phyloP scores from a whole-genome alignment of 768 basidiomycete species.

The Leccinum broughii region DNA sequence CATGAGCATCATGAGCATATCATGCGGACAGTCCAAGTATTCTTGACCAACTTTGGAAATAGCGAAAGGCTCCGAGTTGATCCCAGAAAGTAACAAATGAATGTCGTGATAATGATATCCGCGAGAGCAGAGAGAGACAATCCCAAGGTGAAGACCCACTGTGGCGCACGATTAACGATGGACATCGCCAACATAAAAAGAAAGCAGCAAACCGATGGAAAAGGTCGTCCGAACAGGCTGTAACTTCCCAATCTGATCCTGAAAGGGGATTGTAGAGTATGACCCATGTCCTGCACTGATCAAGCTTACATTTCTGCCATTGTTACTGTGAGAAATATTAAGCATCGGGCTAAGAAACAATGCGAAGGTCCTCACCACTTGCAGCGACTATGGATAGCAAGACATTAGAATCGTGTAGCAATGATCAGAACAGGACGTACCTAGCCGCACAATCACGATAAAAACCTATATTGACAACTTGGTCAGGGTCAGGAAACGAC shows the following conservation, averaged over 20 bases:
- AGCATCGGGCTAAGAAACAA: neutral
- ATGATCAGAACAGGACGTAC: slow-evolving; percentile 7
- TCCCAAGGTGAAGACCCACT: slow-evolving; percentile 51
- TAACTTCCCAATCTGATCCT: slow-evolving; percentile 20
- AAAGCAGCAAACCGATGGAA: slow-evolving; percentile 11
- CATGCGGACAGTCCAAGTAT: neutral
- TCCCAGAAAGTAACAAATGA: slow-evolving; percentile 43
- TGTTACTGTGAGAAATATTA: slow-evolving; percentile 17
- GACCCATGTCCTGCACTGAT: neutral
- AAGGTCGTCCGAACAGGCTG: slow-evolving; percentile 8
- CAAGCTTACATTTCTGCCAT: slow-evolving; percentile 23
- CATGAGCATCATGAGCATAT: neutral
- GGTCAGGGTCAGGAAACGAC: neutral
- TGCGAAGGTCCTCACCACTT: slow-evolving; percentile 16
- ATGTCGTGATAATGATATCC: slow-evolving; percentile 47
- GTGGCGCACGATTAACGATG: neutral
- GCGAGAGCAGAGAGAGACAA: slow-evolving; percentile 45
- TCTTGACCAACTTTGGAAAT: slow-evolving; percentile 33
- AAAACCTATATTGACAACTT: slow-evolving; percentile 9
- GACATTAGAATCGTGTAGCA: neutral
- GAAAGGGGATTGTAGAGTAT: neutral
- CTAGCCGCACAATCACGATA: slow-evolving; percentile 20
- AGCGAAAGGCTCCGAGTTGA: slow-evolving; percentile 34
- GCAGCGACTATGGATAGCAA: slow-evolving; percentile 20
- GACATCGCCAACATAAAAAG: neutral